Conservation (phyloP, 345 rosid species). For the Melaleuca quinquenervia region DNA sequence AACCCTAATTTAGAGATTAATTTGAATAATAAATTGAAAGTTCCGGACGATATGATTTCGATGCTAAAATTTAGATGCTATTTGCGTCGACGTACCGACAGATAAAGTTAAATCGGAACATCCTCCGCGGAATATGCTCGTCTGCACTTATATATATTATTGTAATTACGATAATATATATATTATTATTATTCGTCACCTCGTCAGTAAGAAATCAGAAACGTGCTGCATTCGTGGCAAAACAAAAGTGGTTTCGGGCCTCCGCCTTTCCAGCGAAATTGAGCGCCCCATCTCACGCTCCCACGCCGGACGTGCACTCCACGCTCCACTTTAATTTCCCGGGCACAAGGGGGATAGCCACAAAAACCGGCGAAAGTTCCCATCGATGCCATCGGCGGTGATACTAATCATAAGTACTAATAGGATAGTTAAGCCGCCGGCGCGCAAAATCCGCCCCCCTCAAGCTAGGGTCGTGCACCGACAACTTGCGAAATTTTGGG, state of each 20-base stretch:
- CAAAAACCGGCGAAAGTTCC: not conserved
- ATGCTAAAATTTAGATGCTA: not conserved
- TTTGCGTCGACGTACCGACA: not conserved
- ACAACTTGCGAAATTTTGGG: no score
- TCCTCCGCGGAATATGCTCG: not conserved
- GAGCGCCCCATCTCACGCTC: not conserved
- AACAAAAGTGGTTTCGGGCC: not conserved
- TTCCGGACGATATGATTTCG: not conserved
- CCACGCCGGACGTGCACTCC: not conserved
- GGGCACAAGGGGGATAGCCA: not conserved
- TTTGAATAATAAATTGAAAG: not conserved
- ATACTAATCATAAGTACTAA: not conserved
- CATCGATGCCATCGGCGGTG: not conserved
- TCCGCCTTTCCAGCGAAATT: not conserved
- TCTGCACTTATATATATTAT: not conserved
- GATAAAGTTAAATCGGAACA: not conserved
- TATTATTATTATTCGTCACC: not conserved
- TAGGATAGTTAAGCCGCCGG: not conserved
- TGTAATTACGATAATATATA: no score
- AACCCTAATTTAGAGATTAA: fast-evolving
- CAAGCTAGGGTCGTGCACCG: no score
- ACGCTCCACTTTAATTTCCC: not conserved
- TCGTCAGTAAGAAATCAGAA: not conserved
- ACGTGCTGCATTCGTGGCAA: not conserved
- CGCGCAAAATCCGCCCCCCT: not conserved